A percentile compares a stretch with the other conserved stretches of the same genome.
These are phyloP conservation scores for Gossypium lobatum DNA, from an alignment of 441 rosid species.

Conservation along the genomic window DNA sequence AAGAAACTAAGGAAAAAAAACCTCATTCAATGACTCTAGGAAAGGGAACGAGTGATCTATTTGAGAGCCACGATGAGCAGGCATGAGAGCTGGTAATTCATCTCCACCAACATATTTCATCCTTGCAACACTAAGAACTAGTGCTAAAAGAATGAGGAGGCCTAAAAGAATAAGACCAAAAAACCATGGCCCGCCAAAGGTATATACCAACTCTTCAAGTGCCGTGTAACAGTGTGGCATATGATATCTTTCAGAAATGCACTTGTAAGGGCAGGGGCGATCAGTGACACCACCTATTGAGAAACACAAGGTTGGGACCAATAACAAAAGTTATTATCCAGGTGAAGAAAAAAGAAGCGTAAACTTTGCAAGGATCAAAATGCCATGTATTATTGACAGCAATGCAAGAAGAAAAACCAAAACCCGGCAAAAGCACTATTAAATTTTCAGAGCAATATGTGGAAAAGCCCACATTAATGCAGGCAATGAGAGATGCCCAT, in stretches of 20 bases:
- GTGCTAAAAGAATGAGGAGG: constrained; percentile 72
- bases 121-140: constrained; percentile 87
- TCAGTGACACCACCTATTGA: constrained; percentile 74
- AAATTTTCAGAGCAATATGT: background rate
- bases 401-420: background rate
- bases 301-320: constrained; percentile 7
- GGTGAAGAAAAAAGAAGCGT: background rate
- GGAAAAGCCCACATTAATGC: background rate
- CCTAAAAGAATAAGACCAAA: constrained; percentile 67
- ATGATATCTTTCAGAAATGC: constrained; percentile 79
- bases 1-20: constrained; percentile 6
- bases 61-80: constrained; percentile 58
- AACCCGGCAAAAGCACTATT: constrained; percentile 1
- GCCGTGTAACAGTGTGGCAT: constrained; percentile 89
- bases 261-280: constrained; percentile 78
- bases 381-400: background rate
- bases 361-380: background rate
- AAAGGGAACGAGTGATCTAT: constrained; percentile 85
- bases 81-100: constrained; percentile 54
- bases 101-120: constrained; percentile 83
- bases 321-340: constrained; percentile 7
- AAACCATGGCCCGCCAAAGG: constrained; percentile 94
- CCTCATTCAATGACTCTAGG: constrained; percentile 91
- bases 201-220: constrained; percentile 81
- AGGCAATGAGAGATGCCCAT: background rate